phyloP scores from a whole-genome alignment of 2,329 filamentous ascomycete species.

The Aspergillus intermedius region DNA sequence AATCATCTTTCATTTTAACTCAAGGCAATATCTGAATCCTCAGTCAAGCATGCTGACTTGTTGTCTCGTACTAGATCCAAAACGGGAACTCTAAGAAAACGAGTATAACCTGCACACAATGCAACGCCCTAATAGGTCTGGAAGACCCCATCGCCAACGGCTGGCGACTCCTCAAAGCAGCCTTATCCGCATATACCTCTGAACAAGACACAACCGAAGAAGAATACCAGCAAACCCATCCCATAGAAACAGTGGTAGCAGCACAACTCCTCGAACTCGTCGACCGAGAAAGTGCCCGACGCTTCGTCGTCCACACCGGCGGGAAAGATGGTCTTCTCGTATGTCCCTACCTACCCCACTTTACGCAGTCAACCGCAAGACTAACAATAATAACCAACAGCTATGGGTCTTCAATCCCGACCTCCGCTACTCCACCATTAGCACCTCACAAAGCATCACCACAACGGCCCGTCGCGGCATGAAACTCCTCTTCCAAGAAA shows the following conservation, averaged over 20 bases:
- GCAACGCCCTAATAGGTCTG: conserved; percentile 26
- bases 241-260: conserved; percentile 40
- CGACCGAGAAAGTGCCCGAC: conserved; percentile 50
- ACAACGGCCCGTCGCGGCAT: conserved; percentile 43
- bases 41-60: conserved; percentile 7
- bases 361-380: not conserved
- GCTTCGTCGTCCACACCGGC: conserved; percentile 46
- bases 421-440: conserved; percentile 49
- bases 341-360: conserved; percentile 7
- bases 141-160: conserved; percentile 40
- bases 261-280: conserved; percentile 51
- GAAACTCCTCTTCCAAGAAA: conserved; percentile 50
- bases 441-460: conserved; percentile 22
- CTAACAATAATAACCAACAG: conserved; percentile 15
- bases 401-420: conserved; percentile 58
- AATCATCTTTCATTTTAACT: not conserved
- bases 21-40: not conserved
- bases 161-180: conserved; percentile 47
- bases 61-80: conserved; percentile 9
- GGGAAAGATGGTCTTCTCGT: conserved; percentile 33
- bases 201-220: conserved; percentile 29
- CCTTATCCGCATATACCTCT: conserved; percentile 22
- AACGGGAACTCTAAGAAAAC: conserved; percentile 28
- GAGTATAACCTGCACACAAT: conserved; percentile 25
- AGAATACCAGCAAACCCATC: conserved; percentile 23